A percentile compares a stretch with the other conserved stretches of the same genome.
Evolutionary conservation across 208 protist genomes (phyloP).

Genomic region (Trypanosoma congolense): DNA sequence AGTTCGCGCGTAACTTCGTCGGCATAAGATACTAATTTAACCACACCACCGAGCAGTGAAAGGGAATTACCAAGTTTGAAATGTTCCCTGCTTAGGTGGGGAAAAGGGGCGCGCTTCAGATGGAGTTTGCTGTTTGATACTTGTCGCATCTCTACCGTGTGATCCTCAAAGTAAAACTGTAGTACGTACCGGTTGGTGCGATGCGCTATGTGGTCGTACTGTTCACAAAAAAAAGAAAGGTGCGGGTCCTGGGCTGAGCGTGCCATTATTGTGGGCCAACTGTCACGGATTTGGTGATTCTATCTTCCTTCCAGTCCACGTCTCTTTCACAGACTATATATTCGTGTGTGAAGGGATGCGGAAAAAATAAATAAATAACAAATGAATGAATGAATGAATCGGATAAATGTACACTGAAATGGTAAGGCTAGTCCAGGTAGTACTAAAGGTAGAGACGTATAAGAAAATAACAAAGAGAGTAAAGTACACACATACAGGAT

Average conservation of each 20-base stretch:
- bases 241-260: constrained; percentile 67
- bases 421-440: no score
- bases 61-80: constrained; percentile 63
- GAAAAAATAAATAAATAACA: no score
- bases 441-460: no score
- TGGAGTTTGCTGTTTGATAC: constrained; percentile 43
- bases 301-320: no score
- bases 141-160: constrained; percentile 72
- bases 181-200: constrained; percentile 51
- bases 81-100: constrained; percentile 30
- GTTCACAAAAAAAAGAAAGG: constrained; percentile 73
- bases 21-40: constrained; percentile 61
- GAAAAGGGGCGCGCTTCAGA: constrained; percentile 52
- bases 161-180: constrained; percentile 70
- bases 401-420: no score
- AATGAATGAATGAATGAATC: no score
- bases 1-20: constrained; percentile 79
- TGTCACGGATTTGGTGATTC: no score
- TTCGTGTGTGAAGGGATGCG: no score
- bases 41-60: constrained; percentile 59
- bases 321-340: no score
- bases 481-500: no score
- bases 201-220: constrained; percentile 55
- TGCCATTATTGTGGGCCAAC: constrained; percentile 38
- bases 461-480: no score